A percentile compares a stretch with the other conserved stretches of the same genome.
Conservation (phyloP, 2,329 filamentous ascomycete genomes). For the Moelleriella libera region DNA sequence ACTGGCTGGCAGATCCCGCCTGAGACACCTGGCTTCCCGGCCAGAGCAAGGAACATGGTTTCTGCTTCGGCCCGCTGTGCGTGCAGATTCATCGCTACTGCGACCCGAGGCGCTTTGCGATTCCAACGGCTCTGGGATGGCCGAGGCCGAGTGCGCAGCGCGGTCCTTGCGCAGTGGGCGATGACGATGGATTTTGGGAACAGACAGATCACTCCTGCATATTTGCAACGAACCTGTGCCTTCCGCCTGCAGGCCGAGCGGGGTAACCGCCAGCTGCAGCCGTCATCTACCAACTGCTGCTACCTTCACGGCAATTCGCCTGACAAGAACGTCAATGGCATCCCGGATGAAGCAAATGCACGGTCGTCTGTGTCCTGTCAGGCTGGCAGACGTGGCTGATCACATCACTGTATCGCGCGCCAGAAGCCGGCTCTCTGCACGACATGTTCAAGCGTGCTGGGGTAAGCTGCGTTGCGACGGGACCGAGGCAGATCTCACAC, state of each 20-base stretch:
- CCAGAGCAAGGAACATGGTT: neutral
- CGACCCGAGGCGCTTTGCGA: too few relatives aligned
- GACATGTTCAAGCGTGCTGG: neutral
- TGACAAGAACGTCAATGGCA: neutral
- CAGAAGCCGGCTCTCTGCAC: too few relatives aligned
- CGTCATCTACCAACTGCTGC: too few relatives aligned
- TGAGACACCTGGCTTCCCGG: neutral
- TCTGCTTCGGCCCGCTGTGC: neutral
- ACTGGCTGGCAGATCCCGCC: neutral
- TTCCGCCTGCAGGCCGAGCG: too few relatives aligned
- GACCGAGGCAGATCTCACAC: neutral
- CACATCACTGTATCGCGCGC: neutral
- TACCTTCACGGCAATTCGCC: too few relatives aligned
- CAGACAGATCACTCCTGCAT: too few relatives aligned
- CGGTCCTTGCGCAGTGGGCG: too few relatives aligned
- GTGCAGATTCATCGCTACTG: neutral
- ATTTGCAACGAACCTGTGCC: too few relatives aligned
- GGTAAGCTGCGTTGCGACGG: neutral
- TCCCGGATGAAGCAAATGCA: neutral
- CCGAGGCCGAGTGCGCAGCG: too few relatives aligned
- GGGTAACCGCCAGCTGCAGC: too few relatives aligned
- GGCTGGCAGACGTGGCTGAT: neutral
- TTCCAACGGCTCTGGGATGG: too few relatives aligned
- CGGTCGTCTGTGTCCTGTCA: neutral
- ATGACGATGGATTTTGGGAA: too few relatives aligned